Base-by-base conservation (phyloP, 495 filamentous ascomycete species). In the Trichoderma virens region DNA sequence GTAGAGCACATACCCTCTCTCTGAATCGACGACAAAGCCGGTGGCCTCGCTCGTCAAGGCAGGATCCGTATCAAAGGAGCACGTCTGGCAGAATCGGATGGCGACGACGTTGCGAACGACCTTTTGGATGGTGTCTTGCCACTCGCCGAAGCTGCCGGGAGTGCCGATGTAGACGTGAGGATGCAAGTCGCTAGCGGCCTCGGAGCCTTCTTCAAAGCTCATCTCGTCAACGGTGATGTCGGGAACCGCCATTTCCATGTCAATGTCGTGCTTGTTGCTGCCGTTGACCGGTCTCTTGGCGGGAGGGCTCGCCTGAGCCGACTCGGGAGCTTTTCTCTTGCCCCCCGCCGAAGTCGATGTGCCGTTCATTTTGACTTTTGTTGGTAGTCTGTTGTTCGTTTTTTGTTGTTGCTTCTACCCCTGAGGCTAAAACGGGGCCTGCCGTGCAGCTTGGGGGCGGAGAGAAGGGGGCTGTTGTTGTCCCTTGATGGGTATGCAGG, bases 31-130 rank as follows among this genome's bases (percentile, higher is more conserved):
- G 27, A 99, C 93, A 74, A 98, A 99, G 3, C 94, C 94, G 1
- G 94, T 98, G 39, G 94, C 94, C 75, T 99, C 95, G 70, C 90
- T 95, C 18, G 92, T 90, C 71, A 94, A 85, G 3, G 95, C 96
- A 18, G 91, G 78, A 68, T 98, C 95, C 18, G 94, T 98, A 72
- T 99, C 94, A 72, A 99, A 99, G 5, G 94, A 92, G 76, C 91
- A 96, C 0, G 95, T 98, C 79, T 97, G 93, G 73, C 93, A 98
- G 79, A 99, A 99, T 66, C 96, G 90, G 73, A 99, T 98, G 14
- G 92, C 96, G 34, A 99, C 95, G 1, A 97, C 94, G 62, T 89
- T 95, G 67, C 85, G 83, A 27, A 99, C 93, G 2, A 97, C 95
- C 47, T 83, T 85, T 78, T 98, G 92, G 67, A 99, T 96, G 3